A percentile compares a stretch with the other conserved stretches of the same genome.
Evolutionary conservation across 1,284 basidiomycete species (phyloP).

Genomic region (Puccinia coronata): DNA sequence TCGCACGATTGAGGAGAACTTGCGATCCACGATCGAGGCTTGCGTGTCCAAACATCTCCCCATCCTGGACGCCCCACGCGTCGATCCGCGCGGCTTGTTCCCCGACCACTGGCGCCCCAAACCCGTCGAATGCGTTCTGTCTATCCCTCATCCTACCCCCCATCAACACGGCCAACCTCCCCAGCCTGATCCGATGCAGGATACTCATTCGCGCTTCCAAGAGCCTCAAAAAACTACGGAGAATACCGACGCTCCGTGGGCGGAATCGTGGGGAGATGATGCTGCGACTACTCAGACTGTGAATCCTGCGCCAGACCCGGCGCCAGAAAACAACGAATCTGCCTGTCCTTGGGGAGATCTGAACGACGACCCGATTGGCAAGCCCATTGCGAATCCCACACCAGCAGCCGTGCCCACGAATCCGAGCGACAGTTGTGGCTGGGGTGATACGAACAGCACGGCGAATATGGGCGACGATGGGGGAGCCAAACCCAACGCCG

Average conservation of each 20-base stretch:
- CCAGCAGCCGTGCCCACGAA: not conserved
- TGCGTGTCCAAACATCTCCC: not conserved
- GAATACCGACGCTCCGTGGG: not conserved
- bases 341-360: constrained; percentile 10
- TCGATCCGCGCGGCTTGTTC: not conserved
- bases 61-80: not conserved
- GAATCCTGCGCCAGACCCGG: not conserved
- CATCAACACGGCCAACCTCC: not conserved
- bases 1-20: not conserved
- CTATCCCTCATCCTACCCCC: not conserved
- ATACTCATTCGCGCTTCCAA: not conserved
- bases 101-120: not conserved
- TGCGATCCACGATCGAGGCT: not conserved
- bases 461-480: not conserved
- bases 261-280: not conserved
- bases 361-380: not conserved
- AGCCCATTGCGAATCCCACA: too few species aligned
- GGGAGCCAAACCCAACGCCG: not conserved
- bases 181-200: not conserved
- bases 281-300: not conserved
- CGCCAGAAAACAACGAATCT: not conserved
- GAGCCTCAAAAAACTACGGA: not conserved
- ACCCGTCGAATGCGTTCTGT: not conserved
- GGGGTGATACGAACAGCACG: not conserved
- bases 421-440: constrained; percentile 1